phyloP scores from a whole-genome alignment of 768 basidiomycete genomes.

The Russula sp. region DNA sequence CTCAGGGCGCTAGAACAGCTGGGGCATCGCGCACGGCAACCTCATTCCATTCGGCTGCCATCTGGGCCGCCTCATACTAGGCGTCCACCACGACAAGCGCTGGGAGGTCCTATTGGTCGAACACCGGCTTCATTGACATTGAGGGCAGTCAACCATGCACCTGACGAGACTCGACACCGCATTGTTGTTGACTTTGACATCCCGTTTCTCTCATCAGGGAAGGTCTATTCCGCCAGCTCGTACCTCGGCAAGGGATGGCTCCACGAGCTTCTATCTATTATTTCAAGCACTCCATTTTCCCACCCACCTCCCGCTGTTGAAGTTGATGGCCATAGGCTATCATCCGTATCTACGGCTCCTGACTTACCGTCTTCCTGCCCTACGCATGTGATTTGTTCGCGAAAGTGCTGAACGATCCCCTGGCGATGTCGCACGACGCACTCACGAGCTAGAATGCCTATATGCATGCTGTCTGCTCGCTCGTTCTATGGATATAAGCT shows the following conservation, averaged over 20 bases:
- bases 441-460: conserved; percentile 35
- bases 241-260: conserved; percentile 58
- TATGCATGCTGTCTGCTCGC: conserved; percentile 30
- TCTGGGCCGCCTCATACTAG: neutral
- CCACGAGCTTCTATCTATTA: conserved; percentile 42
- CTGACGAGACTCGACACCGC: conserved; percentile 18
- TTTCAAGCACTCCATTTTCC: conserved; percentile 27
- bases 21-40: neutral
- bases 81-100: neutral
- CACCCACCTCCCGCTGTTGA: conserved; percentile 29
- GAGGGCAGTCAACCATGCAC: neutral
- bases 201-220: conserved; percentile 40
- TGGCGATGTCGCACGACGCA: conserved; percentile 34
- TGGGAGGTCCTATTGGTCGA: neutral
- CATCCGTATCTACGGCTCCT: conserved; percentile 35
- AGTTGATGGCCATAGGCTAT: conserved; percentile 38
- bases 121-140: neutral
- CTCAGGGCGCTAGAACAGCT: conserved; percentile 19
- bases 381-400: conserved; percentile 19
- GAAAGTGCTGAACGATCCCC: conserved; percentile 38
- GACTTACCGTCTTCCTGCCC: conserved; percentile 26
- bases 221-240: conserved; percentile 43
- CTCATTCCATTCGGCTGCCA: neutral
- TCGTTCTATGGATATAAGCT: conserved; percentile 13
- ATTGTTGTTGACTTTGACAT: conserved; percentile 48